A percentile compares a stretch with the other conserved stretches of the same genome.
These are phyloP conservation scores for Apiospora kogelbergensis DNA, from an alignment of 2,329 filamentous ascomycete species.

Conservation along the genomic window DNA sequence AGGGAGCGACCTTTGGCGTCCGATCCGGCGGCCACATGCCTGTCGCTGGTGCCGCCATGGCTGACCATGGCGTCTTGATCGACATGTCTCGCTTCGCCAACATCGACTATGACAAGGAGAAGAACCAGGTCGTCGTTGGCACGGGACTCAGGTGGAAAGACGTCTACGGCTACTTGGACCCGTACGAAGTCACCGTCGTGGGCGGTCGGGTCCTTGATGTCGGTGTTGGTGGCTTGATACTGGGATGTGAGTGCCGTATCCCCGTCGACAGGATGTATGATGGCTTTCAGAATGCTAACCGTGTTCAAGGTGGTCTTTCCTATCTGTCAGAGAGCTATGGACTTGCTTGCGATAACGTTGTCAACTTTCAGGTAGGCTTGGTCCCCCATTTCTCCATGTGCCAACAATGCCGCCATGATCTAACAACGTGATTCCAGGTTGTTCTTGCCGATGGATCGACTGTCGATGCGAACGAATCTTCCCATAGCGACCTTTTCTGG, in stretches of 20 bases:
- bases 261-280: not conserved
- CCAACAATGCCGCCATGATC: too few relatives aligned
- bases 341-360: not conserved
- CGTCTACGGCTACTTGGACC: not conserved
- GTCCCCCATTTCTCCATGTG: too few relatives aligned
- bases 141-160: not conserved
- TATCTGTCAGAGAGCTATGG: not conserved
- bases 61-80: not conserved
- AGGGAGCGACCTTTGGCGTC: not conserved
- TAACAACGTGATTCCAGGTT: too few relatives aligned
- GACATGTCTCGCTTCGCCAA: not conserved
- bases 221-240: not conserved
- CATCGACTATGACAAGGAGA: not conserved
- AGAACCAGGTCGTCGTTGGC: not conserved
- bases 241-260: not conserved
- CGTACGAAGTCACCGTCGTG: not conserved
- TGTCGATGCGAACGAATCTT: conserved; percentile 6
- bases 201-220: not conserved
- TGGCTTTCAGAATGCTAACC: not conserved
- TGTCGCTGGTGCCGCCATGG: not conserved
- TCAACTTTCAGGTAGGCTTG: not conserved
- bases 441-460: not conserved
- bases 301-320: not conserved
- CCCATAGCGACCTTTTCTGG: conserved; percentile 10
- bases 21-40: not conserved